A percentile compares a stretch with the other conserved stretches of the same genome.
Evolutionary conservation across 2,329 filamentous ascomycete genomes (phyloP).

Genomic region (Coniosporium uncinatum): DNA sequence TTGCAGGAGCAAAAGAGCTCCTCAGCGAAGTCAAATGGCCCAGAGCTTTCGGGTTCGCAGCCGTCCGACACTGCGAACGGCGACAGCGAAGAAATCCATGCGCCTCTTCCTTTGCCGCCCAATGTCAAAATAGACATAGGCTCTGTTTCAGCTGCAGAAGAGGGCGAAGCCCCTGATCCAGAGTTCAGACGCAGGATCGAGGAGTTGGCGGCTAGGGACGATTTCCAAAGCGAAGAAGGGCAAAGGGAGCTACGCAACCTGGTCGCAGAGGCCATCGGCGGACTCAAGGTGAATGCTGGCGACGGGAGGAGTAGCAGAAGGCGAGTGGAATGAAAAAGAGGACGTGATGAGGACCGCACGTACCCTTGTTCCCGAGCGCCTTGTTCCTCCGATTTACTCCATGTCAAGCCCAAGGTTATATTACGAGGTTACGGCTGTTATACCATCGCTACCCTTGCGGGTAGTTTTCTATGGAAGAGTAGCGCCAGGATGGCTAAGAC

Average conservation of each 20-base stretch:
- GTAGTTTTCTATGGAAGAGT: too few relatives aligned
- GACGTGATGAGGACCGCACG: not conserved
- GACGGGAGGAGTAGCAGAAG: constrained; percentile 26
- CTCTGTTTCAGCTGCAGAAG: constrained; percentile 58
- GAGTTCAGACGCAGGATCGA: constrained; percentile 86
- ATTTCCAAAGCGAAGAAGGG: constrained; percentile 76
- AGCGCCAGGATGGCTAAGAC: too few relatives aligned
- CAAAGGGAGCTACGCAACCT: constrained; percentile 75
- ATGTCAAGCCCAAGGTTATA: too few relatives aligned
- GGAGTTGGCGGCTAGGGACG: constrained; percentile 75
- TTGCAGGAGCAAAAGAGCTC: constrained; percentile 37
- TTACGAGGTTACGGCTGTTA: too few relatives aligned
- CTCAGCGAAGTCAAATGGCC: constrained; percentile 17
- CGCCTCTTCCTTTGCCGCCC: constrained; percentile 61
- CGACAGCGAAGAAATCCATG: constrained; percentile 13
- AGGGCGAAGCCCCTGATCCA: constrained; percentile 64
- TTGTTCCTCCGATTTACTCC: too few relatives aligned
- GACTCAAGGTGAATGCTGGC: constrained; percentile 45
- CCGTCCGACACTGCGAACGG: not conserved
- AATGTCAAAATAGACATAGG: constrained; percentile 76
- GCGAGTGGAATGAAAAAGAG: not conserved
- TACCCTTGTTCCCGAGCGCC: too few relatives aligned
- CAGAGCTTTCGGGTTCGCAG: too few relatives aligned
- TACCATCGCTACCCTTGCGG: too few relatives aligned
- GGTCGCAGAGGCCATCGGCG: constrained; percentile 73